phyloP scores from a whole-genome alignment of 306 rosid genomes.

The Trifolium subterraneum region DNA sequence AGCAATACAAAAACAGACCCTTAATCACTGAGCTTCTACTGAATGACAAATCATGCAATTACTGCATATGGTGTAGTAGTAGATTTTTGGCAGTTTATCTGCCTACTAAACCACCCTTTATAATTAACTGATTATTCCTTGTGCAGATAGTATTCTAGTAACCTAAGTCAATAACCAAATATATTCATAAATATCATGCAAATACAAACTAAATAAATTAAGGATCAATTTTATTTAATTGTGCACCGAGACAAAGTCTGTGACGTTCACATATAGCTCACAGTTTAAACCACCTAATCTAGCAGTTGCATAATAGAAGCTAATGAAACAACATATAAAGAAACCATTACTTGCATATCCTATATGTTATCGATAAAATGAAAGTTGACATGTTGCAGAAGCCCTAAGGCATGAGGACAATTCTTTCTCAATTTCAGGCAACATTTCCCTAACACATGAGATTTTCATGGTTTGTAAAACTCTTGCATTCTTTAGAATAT shows the following conservation, averaged over 20 bases:
- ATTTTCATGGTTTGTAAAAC: slow-evolving; percentile 18
- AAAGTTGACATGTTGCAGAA: not conserved
- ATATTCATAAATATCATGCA: not conserved
- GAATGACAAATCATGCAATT: not conserved
- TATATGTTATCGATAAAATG: not conserved
- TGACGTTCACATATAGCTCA: too few species aligned
- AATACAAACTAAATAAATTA: not conserved
- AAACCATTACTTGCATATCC: not conserved
- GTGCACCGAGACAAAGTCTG: too few species aligned
- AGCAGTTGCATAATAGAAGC: not conserved
- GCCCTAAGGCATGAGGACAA: not conserved
- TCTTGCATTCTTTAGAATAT: slow-evolving; percentile 24
- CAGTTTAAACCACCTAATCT: not conserved
- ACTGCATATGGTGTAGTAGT: not conserved
- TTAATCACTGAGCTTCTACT: too few species aligned
- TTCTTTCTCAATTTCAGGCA: not conserved
- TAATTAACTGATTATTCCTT: too few species aligned
- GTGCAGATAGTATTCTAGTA: too few species aligned
- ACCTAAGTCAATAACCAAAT: too few species aligned
- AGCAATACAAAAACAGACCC: too few species aligned
- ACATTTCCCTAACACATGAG: not conserved
- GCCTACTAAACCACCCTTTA: too few species aligned
- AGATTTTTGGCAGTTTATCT: too few species aligned
- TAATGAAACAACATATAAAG: not conserved
- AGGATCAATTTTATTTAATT: too few species aligned